These are phyloP conservation scores for Teratosphaeria epicoccoides DNA, from an alignment of 2,329 filamentous ascomycete genomes.

Conservation along the genomic window DNA sequence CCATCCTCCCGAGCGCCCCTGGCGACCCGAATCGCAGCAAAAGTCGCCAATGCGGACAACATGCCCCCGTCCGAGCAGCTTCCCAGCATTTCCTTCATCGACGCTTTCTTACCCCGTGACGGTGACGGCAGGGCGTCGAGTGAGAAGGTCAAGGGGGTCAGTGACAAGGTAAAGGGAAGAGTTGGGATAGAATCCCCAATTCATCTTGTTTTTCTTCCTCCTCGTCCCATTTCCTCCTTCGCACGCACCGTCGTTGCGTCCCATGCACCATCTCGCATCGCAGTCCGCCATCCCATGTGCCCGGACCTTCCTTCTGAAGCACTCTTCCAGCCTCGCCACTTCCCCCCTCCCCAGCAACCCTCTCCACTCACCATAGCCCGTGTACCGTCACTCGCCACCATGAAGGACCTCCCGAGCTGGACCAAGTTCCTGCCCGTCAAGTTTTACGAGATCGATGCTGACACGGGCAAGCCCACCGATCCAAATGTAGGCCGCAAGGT, in stretches of 20 bases:
- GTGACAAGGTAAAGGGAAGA: background rate
- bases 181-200: background rate
- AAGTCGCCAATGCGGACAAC: conserved; percentile 17
- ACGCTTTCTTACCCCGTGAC: conserved; percentile 18
- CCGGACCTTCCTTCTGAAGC: background rate
- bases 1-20: conserved; percentile 9
- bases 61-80: conserved; percentile 13
- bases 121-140: background rate
- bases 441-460: conserved; percentile 17
- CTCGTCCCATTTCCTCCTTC: too few relatives aligned
- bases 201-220: background rate
- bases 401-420: background rate
- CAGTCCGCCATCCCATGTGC: background rate
- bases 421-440: conserved; percentile 11
- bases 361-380: too few relatives aligned
- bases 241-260: too few relatives aligned
- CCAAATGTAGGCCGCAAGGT: conserved; percentile 8
- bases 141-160: background rate
- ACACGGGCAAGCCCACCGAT: conserved; percentile 20
- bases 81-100: conserved; percentile 21
- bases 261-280: background rate
- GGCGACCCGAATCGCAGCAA: conserved; percentile 19
- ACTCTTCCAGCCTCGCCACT: background rate
- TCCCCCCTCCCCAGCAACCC: background rate
- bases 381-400: background rate